Evolutionary conservation across 805 yeast genomes (phyloP).

Genomic region (Millerozyma miso): DNA sequence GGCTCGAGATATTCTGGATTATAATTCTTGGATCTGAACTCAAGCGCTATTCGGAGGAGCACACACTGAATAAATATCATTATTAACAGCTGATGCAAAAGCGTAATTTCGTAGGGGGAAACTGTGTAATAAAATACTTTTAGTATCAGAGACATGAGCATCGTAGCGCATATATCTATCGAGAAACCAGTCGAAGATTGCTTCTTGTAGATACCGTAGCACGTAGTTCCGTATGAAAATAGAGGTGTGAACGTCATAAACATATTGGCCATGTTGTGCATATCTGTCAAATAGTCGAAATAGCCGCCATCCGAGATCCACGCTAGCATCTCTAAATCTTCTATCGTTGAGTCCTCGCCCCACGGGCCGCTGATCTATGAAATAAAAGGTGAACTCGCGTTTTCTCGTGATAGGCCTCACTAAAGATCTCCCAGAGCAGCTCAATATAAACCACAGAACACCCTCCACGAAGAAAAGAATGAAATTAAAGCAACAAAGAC

Average conservation of each 20-base stretch:
- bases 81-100: conserved; percentile 74
- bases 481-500: no score
- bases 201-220: conserved; percentile 58
- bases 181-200: conserved; percentile 77
- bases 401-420: no score
- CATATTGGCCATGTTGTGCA: conserved; percentile 54
- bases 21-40: conserved; percentile 43
- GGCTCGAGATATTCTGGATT: conserved; percentile 30
- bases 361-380: not conserved
- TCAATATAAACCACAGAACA: no score
- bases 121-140: conserved; percentile 74
- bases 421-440: no score
- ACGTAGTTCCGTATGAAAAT: conserved; percentile 82
- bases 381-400: no score
- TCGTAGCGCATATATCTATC: conserved; percentile 88
- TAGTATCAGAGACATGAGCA: conserved; percentile 72
- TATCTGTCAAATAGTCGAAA: conserved; percentile 8
- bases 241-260: conserved; percentile 78
- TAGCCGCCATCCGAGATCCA: conserved; percentile 1
- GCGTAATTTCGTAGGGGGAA: conserved; percentile 75
- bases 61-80: conserved; percentile 78
- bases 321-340: not conserved
- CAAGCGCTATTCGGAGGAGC: conserved; percentile 59
- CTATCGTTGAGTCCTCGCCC: not conserved
- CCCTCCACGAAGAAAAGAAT: no score